A percentile compares a stretch with the other conserved stretches of the same genome.
Evolutionary conservation across 768 basidiomycete genomes (phyloP).

Genomic region (Hortiboletus campestris): DNA sequence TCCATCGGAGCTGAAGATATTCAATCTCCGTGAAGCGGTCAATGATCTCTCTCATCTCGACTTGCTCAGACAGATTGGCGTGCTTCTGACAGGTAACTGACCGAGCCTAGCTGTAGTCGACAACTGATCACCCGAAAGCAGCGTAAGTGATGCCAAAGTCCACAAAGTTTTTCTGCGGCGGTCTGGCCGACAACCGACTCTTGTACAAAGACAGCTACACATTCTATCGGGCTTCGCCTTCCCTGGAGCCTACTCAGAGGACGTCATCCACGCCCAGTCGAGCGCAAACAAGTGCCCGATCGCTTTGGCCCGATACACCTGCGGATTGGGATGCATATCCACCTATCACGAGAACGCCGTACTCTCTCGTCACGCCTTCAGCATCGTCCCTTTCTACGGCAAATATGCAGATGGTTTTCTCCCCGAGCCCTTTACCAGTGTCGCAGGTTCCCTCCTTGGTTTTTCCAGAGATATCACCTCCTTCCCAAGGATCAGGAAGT

Average conservation of each 20-base stretch:
- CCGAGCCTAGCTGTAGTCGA: background rate
- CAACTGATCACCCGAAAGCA: background rate
- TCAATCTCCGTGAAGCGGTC: conserved; percentile 13
- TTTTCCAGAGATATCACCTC: conserved; percentile 29
- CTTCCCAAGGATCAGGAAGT: conserved; percentile 22
- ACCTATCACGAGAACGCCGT: conserved; percentile 4
- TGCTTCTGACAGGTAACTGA: conserved; percentile 19
- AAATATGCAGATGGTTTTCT: conserved; percentile 19
- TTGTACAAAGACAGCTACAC: conserved; percentile 5
- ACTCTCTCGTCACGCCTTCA: conserved; percentile 7
- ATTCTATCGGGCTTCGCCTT: conserved; percentile 5
- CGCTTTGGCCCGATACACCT: background rate
- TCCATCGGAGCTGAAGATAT: conserved; percentile 13
- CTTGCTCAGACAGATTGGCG: background rate
- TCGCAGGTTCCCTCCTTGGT: conserved; percentile 17
- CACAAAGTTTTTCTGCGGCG: conserved; percentile 5
- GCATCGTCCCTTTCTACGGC: conserved; percentile 10
- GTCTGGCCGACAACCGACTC: background rate
- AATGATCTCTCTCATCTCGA: background rate
- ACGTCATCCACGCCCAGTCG: conserved; percentile 16
- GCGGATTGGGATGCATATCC: background rate
- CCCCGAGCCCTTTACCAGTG: conserved; percentile 27
- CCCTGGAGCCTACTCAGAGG: background rate
- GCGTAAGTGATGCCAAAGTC: background rate
- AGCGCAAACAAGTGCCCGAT: background rate